Base-by-base conservation (phyloP, 2,329 filamentous ascomycete genomes). In the Orbilia javanica region DNA sequence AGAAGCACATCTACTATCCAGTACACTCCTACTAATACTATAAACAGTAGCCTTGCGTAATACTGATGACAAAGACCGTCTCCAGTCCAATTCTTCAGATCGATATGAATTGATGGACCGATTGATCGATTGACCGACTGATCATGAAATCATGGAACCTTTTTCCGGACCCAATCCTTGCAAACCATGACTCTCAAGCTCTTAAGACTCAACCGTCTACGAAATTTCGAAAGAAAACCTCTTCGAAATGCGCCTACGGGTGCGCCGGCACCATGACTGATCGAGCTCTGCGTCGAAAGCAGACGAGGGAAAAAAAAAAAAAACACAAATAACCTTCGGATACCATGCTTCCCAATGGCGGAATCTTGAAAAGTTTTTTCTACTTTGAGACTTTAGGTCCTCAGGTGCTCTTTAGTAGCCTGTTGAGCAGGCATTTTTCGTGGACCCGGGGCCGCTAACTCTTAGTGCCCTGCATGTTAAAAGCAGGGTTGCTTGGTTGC, bases 31-130 rank as follows among this genome's bases (percentile, higher is more conserved):
- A n/a, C n/a, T n/a, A 39, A 11, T 39, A 39, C 36, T 39, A 39
- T 13, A 62, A 18, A 36, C 52, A 29, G 34, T 50, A 25, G 27
- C 31, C 29, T 62, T 70, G 71, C 64, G 73, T 77, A 77, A 77
- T 77, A 67, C 34, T 60, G 46, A 77, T 77, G 73, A 77, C 73
- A 77, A 77, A 77, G 50, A 53, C 36, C 36, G 55, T 15, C 55
- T 60, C 20, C 10, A 8, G 27, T 60, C 15, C n/a, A 34, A 39
- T 60, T 42, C 55, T 60, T 60, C 18, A 25, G 60, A 77, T 66
- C 25, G 57, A 64, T 69, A 42, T 63, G 39, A 46, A 50, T 67
- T 48, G 29, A 48, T 48, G 22, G 18, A 34, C 53, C 3, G 22
- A 25, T 42, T 18, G 48, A 55, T 52, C 50, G 31, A 44, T 44